phyloP scores from a whole-genome alignment of 129 eudicot species.

The Lactuca sativa region DNA sequence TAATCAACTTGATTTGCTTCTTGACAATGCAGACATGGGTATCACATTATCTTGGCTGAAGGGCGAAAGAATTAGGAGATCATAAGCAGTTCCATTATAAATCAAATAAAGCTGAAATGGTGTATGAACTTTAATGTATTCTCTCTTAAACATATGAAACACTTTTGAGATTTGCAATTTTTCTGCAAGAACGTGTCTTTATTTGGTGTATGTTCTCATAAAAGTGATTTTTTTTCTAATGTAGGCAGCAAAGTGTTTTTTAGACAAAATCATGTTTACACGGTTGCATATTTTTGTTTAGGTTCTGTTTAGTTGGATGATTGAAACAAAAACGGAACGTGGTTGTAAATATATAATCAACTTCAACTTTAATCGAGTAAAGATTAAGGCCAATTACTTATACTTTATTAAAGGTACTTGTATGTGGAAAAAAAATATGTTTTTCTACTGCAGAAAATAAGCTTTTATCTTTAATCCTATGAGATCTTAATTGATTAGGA shows the following conservation, averaged over 20 bases:
- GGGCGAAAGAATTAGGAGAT: constrained; percentile 87
- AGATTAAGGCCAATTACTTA: no score
- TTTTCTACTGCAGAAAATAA: no score
- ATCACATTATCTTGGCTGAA: constrained; percentile 90
- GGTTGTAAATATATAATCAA: no score
- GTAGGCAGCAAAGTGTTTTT: no score
- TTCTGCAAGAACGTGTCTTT: constrained; percentile 11
- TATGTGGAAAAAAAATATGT: accelerated
- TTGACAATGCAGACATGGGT: constrained; percentile 75
- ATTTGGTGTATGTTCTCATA: constrained; percentile 7
- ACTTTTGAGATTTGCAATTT: constrained; percentile 3
- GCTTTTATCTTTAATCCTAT: no score
- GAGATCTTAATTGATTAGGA: no score
- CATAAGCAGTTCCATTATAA: neutral
- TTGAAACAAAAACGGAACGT: no score
- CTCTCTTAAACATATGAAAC: constrained; percentile 22
- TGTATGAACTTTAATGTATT: constrained; percentile 20
- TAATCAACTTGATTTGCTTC: constrained; percentile 16
- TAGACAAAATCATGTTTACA: neutral
- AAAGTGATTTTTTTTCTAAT: neutral
- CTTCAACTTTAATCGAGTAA: no score
- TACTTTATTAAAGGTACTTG: no score
- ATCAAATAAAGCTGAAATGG: constrained; percentile 25
- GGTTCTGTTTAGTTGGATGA: no score
- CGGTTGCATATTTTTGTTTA: neutral